Base-by-base conservation (phyloP, 2,329 filamentous ascomycete genomes). In the Myriangium duriaei region DNA sequence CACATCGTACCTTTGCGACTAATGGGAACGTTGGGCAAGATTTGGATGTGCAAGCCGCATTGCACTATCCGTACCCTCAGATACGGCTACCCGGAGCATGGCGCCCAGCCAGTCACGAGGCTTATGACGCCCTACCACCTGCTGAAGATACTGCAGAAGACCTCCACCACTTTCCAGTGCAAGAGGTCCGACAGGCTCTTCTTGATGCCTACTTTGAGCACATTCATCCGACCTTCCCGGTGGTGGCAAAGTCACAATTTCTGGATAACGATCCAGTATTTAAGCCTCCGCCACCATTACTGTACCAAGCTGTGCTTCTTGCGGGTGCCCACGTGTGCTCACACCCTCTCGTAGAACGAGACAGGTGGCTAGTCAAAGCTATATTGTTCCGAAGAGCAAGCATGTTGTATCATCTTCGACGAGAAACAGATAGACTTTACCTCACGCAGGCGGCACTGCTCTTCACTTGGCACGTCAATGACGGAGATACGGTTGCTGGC, bases 381-480 rank as follows among this genome's bases (percentile, higher is more conserved):
- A 28, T 37, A 5, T 16, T 37, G 5, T 37, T 37, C 24, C 24
- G 35, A 7, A n/a, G 35, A 11, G 35, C 35, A 16, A 37, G 35
- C 28, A 37, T 37, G 35, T 13, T 37, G 19, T 37, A 17, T 16
- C 35, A 37, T 31, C 26, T 37, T 7, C 24, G 35, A n/a, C 35
- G 30, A 11, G 35, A 37, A 15, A 37, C 35, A 3, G 35, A 37
- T 19, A 5, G 35, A 3, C 26, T 37, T 3, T 28, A 37, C 12
- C 16, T 37, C 3, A 37, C 28, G 3, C 35, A 37, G 15, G 35
- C 35, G 3, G 35, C 35, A 12, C 28, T 37, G 13, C 15, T 37
- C 3, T 37, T 37, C 26, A 30, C 35, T 4, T 37, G 35, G 35
- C 35, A 37, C 13, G 31, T 37, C 10, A 37, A 37, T 16, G 35